phyloP scores from a whole-genome alignment of 1,284 basidiomycete species.

The Marasmius oreades region DNA sequence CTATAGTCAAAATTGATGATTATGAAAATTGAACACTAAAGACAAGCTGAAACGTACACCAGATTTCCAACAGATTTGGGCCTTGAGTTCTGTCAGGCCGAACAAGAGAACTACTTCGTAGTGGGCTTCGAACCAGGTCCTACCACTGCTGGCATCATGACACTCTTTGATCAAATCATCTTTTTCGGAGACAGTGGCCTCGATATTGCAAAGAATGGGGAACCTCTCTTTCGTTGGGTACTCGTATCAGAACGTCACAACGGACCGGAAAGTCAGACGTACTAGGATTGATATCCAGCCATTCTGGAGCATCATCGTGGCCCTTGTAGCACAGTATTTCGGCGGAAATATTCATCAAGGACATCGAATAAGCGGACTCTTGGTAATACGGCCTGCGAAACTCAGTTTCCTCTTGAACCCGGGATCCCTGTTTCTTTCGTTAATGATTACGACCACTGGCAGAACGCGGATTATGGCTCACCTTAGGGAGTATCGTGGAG shows the following conservation, averaged over 20 bases:
- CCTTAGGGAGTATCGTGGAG: constrained; percentile 27
- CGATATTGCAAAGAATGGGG: constrained; percentile 4
- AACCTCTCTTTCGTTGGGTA: constrained; percentile 2
- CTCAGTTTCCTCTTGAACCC: constrained; percentile 5
- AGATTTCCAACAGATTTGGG: constrained; percentile 12
- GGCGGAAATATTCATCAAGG: neutral
- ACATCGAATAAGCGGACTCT: neutral
- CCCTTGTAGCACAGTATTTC: constrained; percentile 7
- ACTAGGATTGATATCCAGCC: constrained; percentile 4
- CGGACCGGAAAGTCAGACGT: neutral
- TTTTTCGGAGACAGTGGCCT: constrained; percentile 4
- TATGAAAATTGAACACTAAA: neutral
- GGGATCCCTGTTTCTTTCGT: constrained; percentile 1
- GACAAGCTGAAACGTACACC: neutral
- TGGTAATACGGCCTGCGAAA: constrained; percentile 5
- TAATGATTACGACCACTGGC: neutral
- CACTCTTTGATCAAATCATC: neutral
- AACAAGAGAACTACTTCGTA: constrained; percentile 11
- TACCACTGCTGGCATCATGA: neutral
- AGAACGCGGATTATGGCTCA: constrained; percentile 7
- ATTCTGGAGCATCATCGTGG: neutral
- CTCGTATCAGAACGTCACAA: neutral
- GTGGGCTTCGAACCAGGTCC: constrained; percentile 3
- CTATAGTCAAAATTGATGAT: neutral
- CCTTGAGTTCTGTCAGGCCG: constrained; percentile 14